Evolutionary conservation across 371 early-diverging fungal genomes (phyloP).

Genomic region (Actinomortierella ambigua): DNA sequence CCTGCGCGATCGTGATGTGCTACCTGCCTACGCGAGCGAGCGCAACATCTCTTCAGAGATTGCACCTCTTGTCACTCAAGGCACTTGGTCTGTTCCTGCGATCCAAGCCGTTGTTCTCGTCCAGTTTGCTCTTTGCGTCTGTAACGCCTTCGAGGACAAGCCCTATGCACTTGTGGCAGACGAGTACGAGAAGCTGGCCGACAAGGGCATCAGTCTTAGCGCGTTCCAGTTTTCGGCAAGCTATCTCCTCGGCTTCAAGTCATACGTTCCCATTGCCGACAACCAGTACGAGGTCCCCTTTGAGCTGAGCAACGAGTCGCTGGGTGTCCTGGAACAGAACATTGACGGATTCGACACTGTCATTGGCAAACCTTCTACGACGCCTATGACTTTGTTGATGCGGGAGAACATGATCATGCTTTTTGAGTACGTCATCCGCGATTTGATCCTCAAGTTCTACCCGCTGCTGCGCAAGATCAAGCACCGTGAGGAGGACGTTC

Average conservation of each 20-base stretch:
- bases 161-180: slow-evolving; percentile 60
- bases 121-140: slow-evolving; percentile 72
- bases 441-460: slow-evolving; percentile 59
- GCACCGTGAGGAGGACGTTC: slow-evolving; percentile 76
- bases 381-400: slow-evolving; percentile 20
- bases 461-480: slow-evolving; percentile 65
- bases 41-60: slow-evolving; percentile 29
- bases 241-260: slow-evolving; percentile 65
- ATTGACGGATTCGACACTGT: slow-evolving; percentile 42
- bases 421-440: slow-evolving; percentile 56
- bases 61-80: slow-evolving; percentile 26
- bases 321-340: slow-evolving; percentile 42
- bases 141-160: slow-evolving; percentile 49
- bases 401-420: slow-evolving; percentile 58
- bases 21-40: slow-evolving; percentile 34
- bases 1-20: slow-evolving; percentile 31
- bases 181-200: slow-evolving; percentile 60
- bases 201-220: slow-evolving; percentile 55
- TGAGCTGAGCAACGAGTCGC: slow-evolving; percentile 47
- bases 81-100: slow-evolving; percentile 57
- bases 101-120: slow-evolving; percentile 67
- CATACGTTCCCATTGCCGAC: slow-evolving; percentile 32
- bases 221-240: slow-evolving; percentile 76
- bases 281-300: slow-evolving; percentile 47
- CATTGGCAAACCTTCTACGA: slow-evolving; percentile 32